These are phyloP conservation scores for Globisporangium takayamanum DNA, from an alignment of 352 stramenopile genomes.

Conservation along the genomic window DNA sequence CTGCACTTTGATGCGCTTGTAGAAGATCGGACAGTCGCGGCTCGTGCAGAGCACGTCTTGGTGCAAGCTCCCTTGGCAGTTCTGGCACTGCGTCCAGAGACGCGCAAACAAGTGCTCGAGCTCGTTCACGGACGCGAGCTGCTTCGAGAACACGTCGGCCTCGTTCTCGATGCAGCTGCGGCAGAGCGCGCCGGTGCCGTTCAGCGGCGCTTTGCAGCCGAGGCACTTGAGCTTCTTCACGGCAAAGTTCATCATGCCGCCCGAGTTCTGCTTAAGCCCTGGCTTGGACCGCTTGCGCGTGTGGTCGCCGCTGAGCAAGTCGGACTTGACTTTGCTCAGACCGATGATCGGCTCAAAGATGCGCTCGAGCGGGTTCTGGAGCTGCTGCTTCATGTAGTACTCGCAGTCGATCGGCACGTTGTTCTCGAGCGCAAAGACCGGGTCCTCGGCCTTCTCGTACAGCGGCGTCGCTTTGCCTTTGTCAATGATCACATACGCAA, in stretches of 20 bases:
- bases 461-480: slow-evolving; percentile 93
- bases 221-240: slow-evolving; percentile 97
- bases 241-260: slow-evolving; percentile 99
- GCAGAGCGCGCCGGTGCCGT: slow-evolving; percentile 89
- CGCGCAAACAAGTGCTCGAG: slow-evolving; percentile 92
- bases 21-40: slow-evolving; percentile 99
- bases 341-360: slow-evolving; percentile 99
- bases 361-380: slow-evolving; percentile 96
- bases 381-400: slow-evolving; percentile 99
- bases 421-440: slow-evolving; percentile 98
- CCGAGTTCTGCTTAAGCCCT: slow-evolving; percentile 92
- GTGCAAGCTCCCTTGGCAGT: slow-evolving; percentile 97
- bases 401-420: slow-evolving; percentile 98
- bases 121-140: slow-evolving; percentile 90
- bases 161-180: slow-evolving; percentile 92
- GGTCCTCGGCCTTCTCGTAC: slow-evolving; percentile 98
- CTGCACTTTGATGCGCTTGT: slow-evolving; percentile 99
- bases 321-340: slow-evolving; percentile 87
- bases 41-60: slow-evolving; percentile 94
- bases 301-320: slow-evolving; percentile 95
- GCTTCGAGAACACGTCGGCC: slow-evolving; percentile 93
- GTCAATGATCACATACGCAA: slow-evolving; percentile 99
- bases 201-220: slow-evolving; percentile 94
- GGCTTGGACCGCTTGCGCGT: slow-evolving; percentile 97
- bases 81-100: slow-evolving; percentile 98